phyloP scores from a whole-genome alignment of 305 asterid genomes.

The Fraxinus greggii region DNA sequence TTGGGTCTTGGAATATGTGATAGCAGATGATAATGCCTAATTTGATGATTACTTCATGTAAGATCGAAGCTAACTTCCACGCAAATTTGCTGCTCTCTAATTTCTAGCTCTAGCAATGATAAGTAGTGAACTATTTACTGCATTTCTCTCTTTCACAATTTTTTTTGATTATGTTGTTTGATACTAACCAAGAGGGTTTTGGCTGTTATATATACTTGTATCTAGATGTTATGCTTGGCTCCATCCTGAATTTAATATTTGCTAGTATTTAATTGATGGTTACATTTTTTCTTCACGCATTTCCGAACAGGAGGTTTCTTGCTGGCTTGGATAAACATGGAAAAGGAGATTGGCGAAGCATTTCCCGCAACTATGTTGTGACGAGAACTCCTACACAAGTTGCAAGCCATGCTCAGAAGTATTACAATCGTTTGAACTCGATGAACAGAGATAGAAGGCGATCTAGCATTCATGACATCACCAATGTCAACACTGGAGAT shows the following conservation, averaged over 20 bases:
- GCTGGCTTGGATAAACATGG: slow-evolving; percentile 79
- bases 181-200: not conserved
- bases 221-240: not conserved
- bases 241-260: not conserved
- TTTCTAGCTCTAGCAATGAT: not conserved
- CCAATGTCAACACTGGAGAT: slow-evolving; percentile 60
- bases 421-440: slow-evolving; percentile 77
- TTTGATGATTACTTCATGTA: not conserved
- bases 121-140: not conserved
- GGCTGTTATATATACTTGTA: not conserved
- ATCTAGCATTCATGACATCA: slow-evolving; percentile 87
- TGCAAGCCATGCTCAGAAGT: slow-evolving; percentile 91
- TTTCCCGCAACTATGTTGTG: slow-evolving; percentile 78
- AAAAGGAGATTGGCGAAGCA: slow-evolving; percentile 90
- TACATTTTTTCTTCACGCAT: not conserved
- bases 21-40: not conserved
- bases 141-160: not conserved
- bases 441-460: slow-evolving; percentile 85
- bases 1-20: not conserved
- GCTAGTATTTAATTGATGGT: not conserved
- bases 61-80: not conserved
- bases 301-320: slow-evolving; percentile 61
- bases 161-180: not conserved
- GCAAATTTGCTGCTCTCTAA: not conserved
- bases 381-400: slow-evolving; percentile 91